Evolutionary conservation across 2,329 filamentous ascomycete species (phyloP), one percentile per base, ranked within the genome.

Genomic region (Aspergillus oerlinghausenensis): DNA sequence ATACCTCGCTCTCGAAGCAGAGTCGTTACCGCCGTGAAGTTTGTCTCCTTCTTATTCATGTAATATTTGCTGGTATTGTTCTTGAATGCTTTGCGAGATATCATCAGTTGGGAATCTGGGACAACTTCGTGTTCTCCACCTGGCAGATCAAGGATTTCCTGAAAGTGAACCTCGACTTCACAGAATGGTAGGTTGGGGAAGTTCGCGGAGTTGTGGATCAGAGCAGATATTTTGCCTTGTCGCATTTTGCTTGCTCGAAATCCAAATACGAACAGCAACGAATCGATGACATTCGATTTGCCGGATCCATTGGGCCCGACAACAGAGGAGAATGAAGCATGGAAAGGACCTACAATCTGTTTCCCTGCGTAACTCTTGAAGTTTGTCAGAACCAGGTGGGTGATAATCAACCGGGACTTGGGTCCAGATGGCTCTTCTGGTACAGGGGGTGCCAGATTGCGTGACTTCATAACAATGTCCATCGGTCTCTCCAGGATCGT

Each of bases 221-320:
- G 79, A 3, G 94, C 94, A 1, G 94, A 99, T 50, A 99, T 92
- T 77, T 99, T 99, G 69, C 94, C 94, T 74, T 99, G 94, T 68
- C 94, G 85, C 94, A 99, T 99, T 77, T 99, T 99, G 81, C 93
- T 97, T 45, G 94, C 94, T 58, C 94, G 88, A 79, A 99, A 99
- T 54, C 95, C 94, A 70, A 99, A 99, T n/a, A 99, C 94, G 69
- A 99, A 99, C 0, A 99, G 84, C 28, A 99, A 79, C 2, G 94
- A 97, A 75, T 99, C 94, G 70, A 99, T 99, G 60, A 99, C 95
- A 67, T 99, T 99, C 23, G 94, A 97, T 73, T 99, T 99, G 57
- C 94, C 94, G 9, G 94, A 99, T 59, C 94, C 94, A 72, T 99
- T 99, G 51, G 95, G 94, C 0, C 94, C 95, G 9, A 99, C 94